These are phyloP conservation scores for Apostasia ramifera DNA, from an alignment of 106 monocot genomes.

Conservation along the genomic window DNA sequence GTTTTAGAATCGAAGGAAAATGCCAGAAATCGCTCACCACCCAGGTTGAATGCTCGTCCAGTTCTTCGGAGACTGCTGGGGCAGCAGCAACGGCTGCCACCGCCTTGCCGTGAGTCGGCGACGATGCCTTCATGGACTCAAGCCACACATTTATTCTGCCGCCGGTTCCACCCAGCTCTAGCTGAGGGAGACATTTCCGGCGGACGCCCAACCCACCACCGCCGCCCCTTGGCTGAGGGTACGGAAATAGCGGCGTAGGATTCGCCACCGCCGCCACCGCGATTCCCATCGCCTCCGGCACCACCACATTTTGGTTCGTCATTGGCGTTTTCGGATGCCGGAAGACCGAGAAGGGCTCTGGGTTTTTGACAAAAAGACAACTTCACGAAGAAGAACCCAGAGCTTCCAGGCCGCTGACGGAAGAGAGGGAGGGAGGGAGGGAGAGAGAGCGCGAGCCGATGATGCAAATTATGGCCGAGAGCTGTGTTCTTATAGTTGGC, in stretches of 20 bases:
- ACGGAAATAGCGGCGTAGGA: conserved; percentile 7
- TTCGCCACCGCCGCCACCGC: background rate
- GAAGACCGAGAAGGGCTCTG: background rate
- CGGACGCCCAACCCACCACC: background rate
- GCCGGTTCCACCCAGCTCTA: conserved; percentile 6
- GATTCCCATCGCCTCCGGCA: conserved; percentile 10
- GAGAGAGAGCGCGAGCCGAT: background rate
- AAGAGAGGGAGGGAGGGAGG: background rate
- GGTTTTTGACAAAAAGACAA: background rate
- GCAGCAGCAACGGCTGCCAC: conserved; percentile 2
- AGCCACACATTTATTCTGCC: conserved; percentile 22
- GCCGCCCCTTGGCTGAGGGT: conserved; percentile 17
- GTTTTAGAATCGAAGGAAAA: background rate
- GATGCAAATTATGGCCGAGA: background rate
- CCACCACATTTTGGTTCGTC: conserved; percentile 19
- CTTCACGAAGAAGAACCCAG: too few species aligned
- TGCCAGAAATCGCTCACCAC: conserved; percentile 3
- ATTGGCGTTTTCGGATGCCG: background rate
- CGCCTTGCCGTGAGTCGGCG: conserved; percentile 34
- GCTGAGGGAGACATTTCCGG: conserved; percentile 7
- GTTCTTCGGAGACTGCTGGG: background rate
- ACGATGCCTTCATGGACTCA: conserved; percentile 53
- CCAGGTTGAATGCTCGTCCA: conserved; percentile 18
- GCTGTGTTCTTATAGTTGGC: conserved; percentile 5
- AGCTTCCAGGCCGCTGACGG: too few species aligned